Conservation (phyloP, 1,139 yeast species). For the Diutina neorugosa region DNA sequence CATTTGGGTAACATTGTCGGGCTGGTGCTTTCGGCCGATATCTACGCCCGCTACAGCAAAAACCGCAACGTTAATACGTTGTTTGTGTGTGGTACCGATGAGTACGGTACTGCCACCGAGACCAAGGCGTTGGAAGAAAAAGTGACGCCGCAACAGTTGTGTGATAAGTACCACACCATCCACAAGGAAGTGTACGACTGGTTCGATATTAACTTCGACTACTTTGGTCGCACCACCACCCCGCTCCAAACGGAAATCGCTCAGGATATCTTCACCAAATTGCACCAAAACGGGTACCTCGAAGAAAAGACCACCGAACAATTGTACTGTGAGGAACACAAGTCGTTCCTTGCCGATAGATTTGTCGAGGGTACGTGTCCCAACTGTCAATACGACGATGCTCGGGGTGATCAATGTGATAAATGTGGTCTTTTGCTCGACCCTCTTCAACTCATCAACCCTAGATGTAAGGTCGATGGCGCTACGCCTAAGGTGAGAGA, state of each 20-base stretch:
- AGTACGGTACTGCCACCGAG: constrained; percentile 98
- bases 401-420: constrained; percentile 99
- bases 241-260: constrained; percentile 87
- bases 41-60: constrained; percentile 82
- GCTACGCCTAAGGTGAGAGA: constrained; percentile 68
- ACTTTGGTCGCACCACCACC: constrained; percentile 95
- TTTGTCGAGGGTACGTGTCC: constrained; percentile 98
- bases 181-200: constrained; percentile 90
- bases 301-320: constrained; percentile 86
- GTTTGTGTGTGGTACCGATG: constrained; percentile 94
- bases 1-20: constrained; percentile 97
- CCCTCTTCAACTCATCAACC: constrained; percentile 86
- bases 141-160: constrained; percentile 74
- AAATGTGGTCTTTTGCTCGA: constrained; percentile 83
- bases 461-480: constrained; percentile 89
- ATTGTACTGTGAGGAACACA: constrained; percentile 80
- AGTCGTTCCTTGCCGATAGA: constrained; percentile 90
- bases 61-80: constrained; percentile 80
- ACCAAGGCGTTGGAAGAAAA: constrained; percentile 94
- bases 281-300: constrained; percentile 61
- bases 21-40: constrained; percentile 88
- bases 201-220: constrained; percentile 91
- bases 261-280: constrained; percentile 75
- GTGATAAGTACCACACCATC: constrained; percentile 79
- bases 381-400: constrained; percentile 86